Evolutionary conservation across 163 green algal species (phyloP), one percentile per base, ranked within the genome.

Genomic region (Chloromonas sp.): DNA sequence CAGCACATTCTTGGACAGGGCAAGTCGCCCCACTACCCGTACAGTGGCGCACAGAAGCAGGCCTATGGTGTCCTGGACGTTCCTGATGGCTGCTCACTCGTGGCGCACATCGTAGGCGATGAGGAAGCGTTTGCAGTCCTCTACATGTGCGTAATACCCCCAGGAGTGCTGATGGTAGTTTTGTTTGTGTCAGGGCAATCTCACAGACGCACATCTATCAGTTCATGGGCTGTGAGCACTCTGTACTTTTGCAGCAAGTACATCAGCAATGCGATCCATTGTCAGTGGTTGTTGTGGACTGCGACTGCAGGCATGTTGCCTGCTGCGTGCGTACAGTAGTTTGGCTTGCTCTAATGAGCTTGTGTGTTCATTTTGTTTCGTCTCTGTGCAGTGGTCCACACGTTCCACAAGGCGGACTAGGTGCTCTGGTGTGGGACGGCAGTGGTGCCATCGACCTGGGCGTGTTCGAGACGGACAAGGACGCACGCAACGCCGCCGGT

Each of bases 381-480:
- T 36, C 36, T 36, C 36, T 36, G 36, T 36, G 36, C 36, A 36
- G 36, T 36, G 36, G 36, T 36, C 36, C 36, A 36, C 36, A 36
- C 36, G 36, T 36, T 36, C 36, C 36, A 36, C 36, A 36, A 36
- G 36, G 36, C 36, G 36, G 36, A 36, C 36, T 36, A 36, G 86
- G 86, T 0, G 80, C 62, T 14, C 66, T 61, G 15, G 86, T 89
- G 3, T 89, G 86, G 86, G 86, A 84, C n/a, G 83, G 86, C 58
- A 79, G 15, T 1, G 61, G 36, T 62, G 77, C 78, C 59, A 86
- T 89, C 1, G 74, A 83, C 58, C 86, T 89, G 76, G 86, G 86
- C 2, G 59, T 89, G 15, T 89, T 86, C 83, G 86, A 89, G 83
- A 87, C 86, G 3, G 86, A 89, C 81, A 83, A 83, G 57, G 86